A percentile compares a stretch with the other conserved stretches of the same genome.
Conservation (phyloP, 148 eudicot genomes). For the Fallopia convolvulus region DNA sequence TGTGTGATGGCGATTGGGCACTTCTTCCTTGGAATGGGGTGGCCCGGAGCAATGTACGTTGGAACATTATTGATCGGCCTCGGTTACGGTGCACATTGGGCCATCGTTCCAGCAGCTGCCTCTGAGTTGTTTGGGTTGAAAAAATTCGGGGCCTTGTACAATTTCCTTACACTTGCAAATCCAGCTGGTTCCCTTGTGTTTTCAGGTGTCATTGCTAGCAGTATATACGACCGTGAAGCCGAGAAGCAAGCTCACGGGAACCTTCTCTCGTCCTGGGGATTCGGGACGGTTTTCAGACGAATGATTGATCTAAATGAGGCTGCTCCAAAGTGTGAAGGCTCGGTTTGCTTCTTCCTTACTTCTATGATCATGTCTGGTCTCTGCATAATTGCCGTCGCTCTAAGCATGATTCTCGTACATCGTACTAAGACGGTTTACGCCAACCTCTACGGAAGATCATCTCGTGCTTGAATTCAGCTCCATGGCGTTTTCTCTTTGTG, state of each 20-base stretch:
- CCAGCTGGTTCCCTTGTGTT: constrained; percentile 86
- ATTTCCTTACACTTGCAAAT: constrained; percentile 83
- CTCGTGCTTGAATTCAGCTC: constrained; percentile 25
- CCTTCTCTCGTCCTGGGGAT: constrained; percentile 10
- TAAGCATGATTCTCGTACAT: constrained; percentile 64
- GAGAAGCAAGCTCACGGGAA: constrained; percentile 63
- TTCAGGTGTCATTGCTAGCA: constrained; percentile 78
- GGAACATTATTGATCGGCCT: constrained; percentile 87
- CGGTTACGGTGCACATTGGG: constrained; percentile 98
- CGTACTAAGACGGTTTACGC: constrained; percentile 75
- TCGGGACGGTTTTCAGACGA: constrained; percentile 16
- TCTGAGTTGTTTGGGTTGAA: constrained; percentile 91
- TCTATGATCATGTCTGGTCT: constrained; percentile 73
- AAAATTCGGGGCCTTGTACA: constrained; percentile 81
- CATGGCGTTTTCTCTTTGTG: no score
- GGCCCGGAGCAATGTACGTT: constrained; percentile 81
- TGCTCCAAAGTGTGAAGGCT: constrained; percentile 65
- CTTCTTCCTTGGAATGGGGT: constrained; percentile 73
- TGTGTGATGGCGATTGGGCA: constrained; percentile 74
- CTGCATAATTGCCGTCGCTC: constrained; percentile 54
- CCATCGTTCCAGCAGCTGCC: constrained; percentile 85
- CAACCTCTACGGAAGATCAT: constrained; percentile 63
- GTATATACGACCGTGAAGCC: constrained; percentile 84
- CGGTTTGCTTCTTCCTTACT: constrained; percentile 75
- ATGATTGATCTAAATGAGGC: constrained; percentile 39